Evolutionary conservation across 768 basidiomycete genomes (phyloP).

Genomic region (Suillus spraguei): DNA sequence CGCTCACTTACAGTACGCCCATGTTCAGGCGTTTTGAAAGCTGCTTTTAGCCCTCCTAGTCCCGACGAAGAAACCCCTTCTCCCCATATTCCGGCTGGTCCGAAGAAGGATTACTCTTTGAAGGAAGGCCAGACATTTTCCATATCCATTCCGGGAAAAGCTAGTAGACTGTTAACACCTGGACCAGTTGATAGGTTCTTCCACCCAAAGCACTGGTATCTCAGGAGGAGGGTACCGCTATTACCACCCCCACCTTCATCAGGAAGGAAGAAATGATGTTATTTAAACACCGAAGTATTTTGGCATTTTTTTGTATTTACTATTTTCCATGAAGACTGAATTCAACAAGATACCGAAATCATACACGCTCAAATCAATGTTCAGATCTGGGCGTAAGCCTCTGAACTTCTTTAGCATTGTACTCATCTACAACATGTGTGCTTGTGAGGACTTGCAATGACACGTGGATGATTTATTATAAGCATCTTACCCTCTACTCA

Average conservation of each 20-base stretch:
- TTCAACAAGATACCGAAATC: background rate
- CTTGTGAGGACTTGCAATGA: background rate
- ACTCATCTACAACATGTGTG: background rate
- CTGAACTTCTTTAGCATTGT: background rate
- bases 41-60: slow-evolving; percentile 56
- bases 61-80: slow-evolving; percentile 49
- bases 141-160: slow-evolving; percentile 86
- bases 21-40: slow-evolving; percentile 58
- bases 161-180: slow-evolving; percentile 37
- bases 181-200: slow-evolving; percentile 42
- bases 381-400: background rate
- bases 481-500: background rate
- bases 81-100: slow-evolving; percentile 73
- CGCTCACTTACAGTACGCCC: slow-evolving; percentile 8
- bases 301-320: background rate
- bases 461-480: background rate
- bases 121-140: slow-evolving; percentile 96
- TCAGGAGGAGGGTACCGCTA: slow-evolving; percentile 58
- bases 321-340: too few species aligned
- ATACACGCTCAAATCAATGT: background rate
- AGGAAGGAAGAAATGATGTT: slow-evolving; percentile 45
- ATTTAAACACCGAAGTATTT: slow-evolving; percentile 15
- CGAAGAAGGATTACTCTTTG: slow-evolving; percentile 91
- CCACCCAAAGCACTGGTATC: slow-evolving; percentile 27
- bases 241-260: slow-evolving; percentile 82